Percentiles rank a stretch among this genome's conserved stretches.
phyloP scores from a whole-genome alignment of 306 rosid species.

The Astragalus glycyphyllos region DNA sequence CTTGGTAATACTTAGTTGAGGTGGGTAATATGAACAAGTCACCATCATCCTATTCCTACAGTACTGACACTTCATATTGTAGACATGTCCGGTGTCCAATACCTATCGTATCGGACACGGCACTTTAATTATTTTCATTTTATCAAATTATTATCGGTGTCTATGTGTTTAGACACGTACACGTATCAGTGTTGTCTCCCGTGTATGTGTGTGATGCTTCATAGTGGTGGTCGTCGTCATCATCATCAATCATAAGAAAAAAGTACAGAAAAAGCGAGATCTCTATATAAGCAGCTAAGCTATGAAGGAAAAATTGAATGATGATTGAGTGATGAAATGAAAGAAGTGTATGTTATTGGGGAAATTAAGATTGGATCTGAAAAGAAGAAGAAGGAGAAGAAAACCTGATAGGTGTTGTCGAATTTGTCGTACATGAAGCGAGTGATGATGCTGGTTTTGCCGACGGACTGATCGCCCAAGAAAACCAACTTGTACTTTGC shows the following conservation, averaged over 20 bases:
- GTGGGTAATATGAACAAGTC: neutral
- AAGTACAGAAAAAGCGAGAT: conserved; percentile 1
- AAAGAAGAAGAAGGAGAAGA: neutral
- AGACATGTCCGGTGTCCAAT: no score
- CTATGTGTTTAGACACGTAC: no score
- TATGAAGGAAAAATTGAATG: neutral
- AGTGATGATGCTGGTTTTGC: conserved; percentile 70
- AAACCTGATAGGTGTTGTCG: conserved; percentile 67
- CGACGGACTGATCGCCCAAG: conserved; percentile 70
- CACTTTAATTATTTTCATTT: no score
- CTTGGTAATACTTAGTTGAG: neutral
- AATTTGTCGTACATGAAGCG: conserved; percentile 75
- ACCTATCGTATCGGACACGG: no score
- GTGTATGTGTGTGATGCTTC: no score
- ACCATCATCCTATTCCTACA: no score
- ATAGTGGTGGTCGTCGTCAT: neutral
- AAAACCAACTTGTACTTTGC: conserved; percentile 69
- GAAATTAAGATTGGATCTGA: conserved; percentile 45
- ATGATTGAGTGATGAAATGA: no score
- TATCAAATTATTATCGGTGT: no score
- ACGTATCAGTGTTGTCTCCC: no score
- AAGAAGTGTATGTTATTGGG: no score
- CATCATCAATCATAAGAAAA: neutral
- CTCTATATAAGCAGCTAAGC: conserved; percentile 18
- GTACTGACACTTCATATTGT: no score